Percentiles rank a stretch among this genome's conserved stretches.
Conservation (phyloP, 257 asterid species). For the Solanum chiquidenum region DNA sequence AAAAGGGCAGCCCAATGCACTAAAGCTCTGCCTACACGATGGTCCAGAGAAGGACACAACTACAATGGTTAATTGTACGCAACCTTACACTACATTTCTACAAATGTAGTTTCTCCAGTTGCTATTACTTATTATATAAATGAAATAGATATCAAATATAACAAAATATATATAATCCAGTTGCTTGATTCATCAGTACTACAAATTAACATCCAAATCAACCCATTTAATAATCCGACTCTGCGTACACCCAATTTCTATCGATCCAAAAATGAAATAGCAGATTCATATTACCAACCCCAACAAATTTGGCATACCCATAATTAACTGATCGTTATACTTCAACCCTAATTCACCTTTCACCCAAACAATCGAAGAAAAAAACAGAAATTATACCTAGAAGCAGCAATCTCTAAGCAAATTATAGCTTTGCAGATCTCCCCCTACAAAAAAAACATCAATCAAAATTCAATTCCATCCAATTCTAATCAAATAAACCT, state of each 20-base stretch:
- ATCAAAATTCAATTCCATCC: background rate
- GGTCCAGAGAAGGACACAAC: background rate
- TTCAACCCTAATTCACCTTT: background rate
- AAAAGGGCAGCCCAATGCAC: background rate
- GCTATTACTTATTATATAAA: background rate
- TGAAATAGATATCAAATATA: background rate
- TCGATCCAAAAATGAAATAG: background rate
- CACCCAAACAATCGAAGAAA: background rate
- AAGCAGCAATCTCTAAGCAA: slow-evolving; percentile 82
- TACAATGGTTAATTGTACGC: too few relatives aligned
- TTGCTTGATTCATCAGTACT: background rate
- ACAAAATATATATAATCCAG: background rate
- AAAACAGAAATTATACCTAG: slow-evolving; percentile 25
- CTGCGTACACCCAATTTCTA: background rate
- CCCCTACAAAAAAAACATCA: slow-evolving; percentile 33
- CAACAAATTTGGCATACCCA: background rate
- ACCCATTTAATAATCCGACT: background rate
- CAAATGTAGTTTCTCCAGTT: background rate
- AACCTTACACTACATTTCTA: background rate
- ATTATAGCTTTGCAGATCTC: slow-evolving; percentile 95
- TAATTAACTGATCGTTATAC: background rate
- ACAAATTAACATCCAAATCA: background rate
- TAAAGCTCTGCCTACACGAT: fast-evolving
- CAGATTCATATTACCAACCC: background rate
- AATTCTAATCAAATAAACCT: background rate